Conservation (phyloP, 2,329 filamentous ascomycete species). For the Diplocarpon rosae region DNA sequence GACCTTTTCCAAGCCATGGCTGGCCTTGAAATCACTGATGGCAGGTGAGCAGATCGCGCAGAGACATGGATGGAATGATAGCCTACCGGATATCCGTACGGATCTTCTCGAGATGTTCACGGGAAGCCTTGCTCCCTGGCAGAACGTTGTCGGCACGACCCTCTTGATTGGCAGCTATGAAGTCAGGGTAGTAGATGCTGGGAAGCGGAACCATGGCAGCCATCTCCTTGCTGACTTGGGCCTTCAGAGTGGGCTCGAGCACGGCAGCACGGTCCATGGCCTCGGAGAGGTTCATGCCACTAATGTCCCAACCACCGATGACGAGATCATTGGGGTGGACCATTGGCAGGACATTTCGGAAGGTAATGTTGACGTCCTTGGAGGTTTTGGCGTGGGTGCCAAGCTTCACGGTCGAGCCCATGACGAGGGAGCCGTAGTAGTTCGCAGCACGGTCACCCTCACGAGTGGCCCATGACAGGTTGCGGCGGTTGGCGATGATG, state of each 20-base stretch:
- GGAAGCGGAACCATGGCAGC: conserved; percentile 75
- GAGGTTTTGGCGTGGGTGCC: conserved; percentile 75
- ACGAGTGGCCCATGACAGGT: conserved; percentile 84
- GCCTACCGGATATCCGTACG: conserved; percentile 77
- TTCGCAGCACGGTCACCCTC: conserved; percentile 79
- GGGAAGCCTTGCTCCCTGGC: conserved; percentile 71
- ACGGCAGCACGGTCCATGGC: conserved; percentile 95
- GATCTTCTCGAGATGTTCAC: conserved; percentile 83
- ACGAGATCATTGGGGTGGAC: conserved; percentile 92
- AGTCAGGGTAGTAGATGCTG: conserved; percentile 97
- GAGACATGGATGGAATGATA: conserved; percentile 7
- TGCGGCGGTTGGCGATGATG: conserved; percentile 87
- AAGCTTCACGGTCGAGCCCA: conserved; percentile 95
- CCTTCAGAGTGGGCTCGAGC: conserved; percentile 89
- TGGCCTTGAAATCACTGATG: conserved; percentile 71
- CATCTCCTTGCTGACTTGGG: conserved; percentile 88
- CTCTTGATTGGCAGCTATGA: conserved; percentile 97
- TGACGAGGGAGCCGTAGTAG: conserved; percentile 96
- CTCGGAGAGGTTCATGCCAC: conserved; percentile 73
- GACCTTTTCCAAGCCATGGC: conserved; percentile 82
- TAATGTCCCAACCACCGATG: conserved; percentile 97
- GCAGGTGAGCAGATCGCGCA: conserved; percentile 7
- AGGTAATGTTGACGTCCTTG: conserved; percentile 90
- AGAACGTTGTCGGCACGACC: conserved; percentile 89
- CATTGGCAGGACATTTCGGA: conserved; percentile 91